Conservation (phyloP, 2,329 filamentous ascomycete genomes). For the Hansfordia pulvinata region DNA sequence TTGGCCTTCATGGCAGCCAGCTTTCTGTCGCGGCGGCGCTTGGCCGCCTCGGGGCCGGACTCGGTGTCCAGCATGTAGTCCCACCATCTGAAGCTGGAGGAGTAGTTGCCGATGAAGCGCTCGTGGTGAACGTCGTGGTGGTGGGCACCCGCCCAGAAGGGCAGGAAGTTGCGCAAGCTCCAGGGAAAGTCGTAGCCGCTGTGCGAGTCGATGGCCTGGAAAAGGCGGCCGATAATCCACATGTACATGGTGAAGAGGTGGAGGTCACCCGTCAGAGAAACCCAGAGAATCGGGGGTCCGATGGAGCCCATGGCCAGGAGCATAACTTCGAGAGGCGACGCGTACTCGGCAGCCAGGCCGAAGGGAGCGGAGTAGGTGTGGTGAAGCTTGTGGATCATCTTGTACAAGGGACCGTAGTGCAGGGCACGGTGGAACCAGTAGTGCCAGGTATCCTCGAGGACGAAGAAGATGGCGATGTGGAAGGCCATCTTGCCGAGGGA, state of each 20-base stretch:
- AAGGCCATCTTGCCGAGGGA: slow-evolving; percentile 71
- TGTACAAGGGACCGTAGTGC: slow-evolving; percentile 93
- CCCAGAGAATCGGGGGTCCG: slow-evolving; percentile 71
- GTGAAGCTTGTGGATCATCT: slow-evolving; percentile 95
- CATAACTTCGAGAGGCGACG: slow-evolving; percentile 94
- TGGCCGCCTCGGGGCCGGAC: slow-evolving; percentile 74
- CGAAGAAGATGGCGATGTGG: slow-evolving; percentile 89
- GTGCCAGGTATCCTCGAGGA: slow-evolving; percentile 95
- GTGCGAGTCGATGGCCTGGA: slow-evolving; percentile 96
- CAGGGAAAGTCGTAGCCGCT: slow-evolving; percentile 98
- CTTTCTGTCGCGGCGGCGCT: slow-evolving; percentile 71
- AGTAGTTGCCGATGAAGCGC: slow-evolving; percentile 96
- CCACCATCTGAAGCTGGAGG: slow-evolving; percentile 99
- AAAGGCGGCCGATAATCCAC: slow-evolving; percentile 86
- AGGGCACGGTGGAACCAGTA: slow-evolving; percentile 91
- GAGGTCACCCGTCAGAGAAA: slow-evolving; percentile 68
- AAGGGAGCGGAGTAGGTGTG: slow-evolving; percentile 98
- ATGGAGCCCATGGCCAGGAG: slow-evolving; percentile 81
- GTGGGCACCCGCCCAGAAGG: slow-evolving; percentile 94
- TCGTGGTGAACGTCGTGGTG: slow-evolving; percentile 98
- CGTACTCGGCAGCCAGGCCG: slow-evolving; percentile 91
- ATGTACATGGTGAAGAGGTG: slow-evolving; percentile 96
- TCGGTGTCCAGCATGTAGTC: slow-evolving; percentile 90
- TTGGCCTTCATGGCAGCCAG: slow-evolving; percentile 48
- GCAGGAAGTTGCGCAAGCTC: slow-evolving; percentile 88